Evolutionary conservation across 2,329 filamentous ascomycete species (phyloP), one percentile per base, ranked within the genome.

Genomic region (Ciborinia camelliae): DNA sequence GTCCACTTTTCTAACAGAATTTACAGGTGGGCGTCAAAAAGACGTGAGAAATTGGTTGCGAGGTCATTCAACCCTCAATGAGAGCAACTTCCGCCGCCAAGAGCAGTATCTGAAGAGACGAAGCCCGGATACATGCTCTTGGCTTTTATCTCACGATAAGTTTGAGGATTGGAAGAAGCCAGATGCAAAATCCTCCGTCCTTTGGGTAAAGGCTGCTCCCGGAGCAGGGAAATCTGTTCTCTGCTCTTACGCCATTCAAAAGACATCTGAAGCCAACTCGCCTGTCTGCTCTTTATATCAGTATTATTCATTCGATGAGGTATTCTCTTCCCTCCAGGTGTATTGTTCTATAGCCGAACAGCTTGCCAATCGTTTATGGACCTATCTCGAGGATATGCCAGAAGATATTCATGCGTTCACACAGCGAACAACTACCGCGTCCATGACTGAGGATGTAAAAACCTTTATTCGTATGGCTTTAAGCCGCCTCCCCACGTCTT

Each of bases 1-100:
- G 47, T 14, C 4, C 12, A 7, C 15, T 28, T 20, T 15, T 15
- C 32, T 37, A 10, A 26, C n/a, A 28, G 12, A 30, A 35, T 51
- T 26, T n/a, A 14, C 32, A 61, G 58, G n/a, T 35, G 41, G 32
- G 26, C 43, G 58, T 28, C 43, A 61, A n/a, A 51, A 61, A 26
- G 43, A 61, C n/a, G 58, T 61, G 45, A 61, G 47, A 39, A 26
- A 51, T n/a, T 61, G 58, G 58, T 43, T 61, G 37, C 47, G 45
- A 18, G 58, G 32, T 20, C 47, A 35, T 28, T 32, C 58, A 48
- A 37, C 43, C 18, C 45, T 61, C 2, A 61, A 51, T 9, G 43
- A 61, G n/a, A 37, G 43, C 26, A 61, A 61, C 23, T 51, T 50
- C 1, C 58, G 58, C 18, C 45, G 30, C 14, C 58, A 61, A 37